Conservation (phyloP, 306 rosid species). For the Pterocarpus macrocarpus region DNA sequence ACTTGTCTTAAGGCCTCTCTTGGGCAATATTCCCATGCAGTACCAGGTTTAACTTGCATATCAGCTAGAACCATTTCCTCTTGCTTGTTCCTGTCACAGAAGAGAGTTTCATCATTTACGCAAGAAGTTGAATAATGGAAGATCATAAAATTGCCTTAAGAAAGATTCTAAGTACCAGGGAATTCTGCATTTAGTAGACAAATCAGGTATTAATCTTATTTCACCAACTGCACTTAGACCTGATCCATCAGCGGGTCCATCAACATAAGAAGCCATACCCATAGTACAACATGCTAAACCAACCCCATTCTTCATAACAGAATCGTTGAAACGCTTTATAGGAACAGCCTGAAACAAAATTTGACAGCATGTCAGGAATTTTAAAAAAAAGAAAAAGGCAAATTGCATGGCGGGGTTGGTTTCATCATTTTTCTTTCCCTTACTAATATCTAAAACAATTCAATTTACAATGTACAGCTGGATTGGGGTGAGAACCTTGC, state of each 20-base stretch:
- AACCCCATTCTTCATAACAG: conserved; percentile 66
- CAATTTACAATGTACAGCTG: neutral
- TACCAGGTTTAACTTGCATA: conserved; percentile 74
- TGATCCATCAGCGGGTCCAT: conserved; percentile 76
- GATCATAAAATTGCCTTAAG: conserved; percentile 24
- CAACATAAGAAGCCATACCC: conserved; percentile 76
- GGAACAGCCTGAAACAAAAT: conserved; percentile 80
- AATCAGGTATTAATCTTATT: conserved; percentile 86
- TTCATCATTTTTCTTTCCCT: neutral
- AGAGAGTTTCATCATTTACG: conserved; percentile 36
- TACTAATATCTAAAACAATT: neutral
- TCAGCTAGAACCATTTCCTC: conserved; percentile 95
- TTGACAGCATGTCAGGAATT: conserved; percentile 23
- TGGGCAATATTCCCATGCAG: conserved; percentile 94
- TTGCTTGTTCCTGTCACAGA: conserved; percentile 65
- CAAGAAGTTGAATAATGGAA: neutral
- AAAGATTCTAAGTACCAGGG: conserved; percentile 72
- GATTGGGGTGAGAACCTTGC: conserved; percentile 14
- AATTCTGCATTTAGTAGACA: conserved; percentile 72
- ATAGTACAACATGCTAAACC: conserved; percentile 72
- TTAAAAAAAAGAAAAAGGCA: neutral
- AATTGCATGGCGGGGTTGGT: neutral
- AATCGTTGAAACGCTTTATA: conserved; percentile 67
- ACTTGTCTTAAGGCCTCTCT: conserved; percentile 82
- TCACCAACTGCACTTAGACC: conserved; percentile 82